phyloP scores from a whole-genome alignment of 106 monocot species.

The Platanthera guangdongensis region DNA sequence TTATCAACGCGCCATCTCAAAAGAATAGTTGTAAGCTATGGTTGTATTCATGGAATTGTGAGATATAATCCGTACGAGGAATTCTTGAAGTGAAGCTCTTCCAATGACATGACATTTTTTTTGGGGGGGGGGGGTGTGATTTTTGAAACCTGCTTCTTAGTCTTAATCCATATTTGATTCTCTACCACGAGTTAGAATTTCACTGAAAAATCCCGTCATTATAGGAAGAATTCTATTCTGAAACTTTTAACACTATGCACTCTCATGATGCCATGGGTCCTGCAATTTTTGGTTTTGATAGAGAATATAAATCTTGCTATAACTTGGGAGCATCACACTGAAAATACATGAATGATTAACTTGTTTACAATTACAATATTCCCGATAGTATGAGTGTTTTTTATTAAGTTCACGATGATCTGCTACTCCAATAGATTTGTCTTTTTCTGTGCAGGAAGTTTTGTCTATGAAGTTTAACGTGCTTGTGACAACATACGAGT shows the following conservation, averaged over 20 bases:
- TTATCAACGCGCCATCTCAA: background rate
- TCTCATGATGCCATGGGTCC: background rate
- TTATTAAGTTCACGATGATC: background rate
- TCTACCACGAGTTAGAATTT: background rate
- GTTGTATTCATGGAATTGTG: background rate
- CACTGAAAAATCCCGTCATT: background rate
- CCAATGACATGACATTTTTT: background rate
- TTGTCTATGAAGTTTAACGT: conserved; percentile 86
- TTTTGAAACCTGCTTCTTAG: background rate
- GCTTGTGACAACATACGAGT: conserved; percentile 96
- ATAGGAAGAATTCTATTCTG: background rate
- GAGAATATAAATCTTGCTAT: background rate
- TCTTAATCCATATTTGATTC: background rate
- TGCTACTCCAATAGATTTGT: background rate
- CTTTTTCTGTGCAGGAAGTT: conserved; percentile 49
- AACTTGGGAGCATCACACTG: background rate
- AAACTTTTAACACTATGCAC: background rate
- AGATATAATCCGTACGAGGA: background rate
- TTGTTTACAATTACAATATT: background rate
- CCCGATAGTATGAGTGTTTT: background rate
- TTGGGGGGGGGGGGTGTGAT: background rate
- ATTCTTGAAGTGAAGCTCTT: background rate
- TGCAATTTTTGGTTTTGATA: background rate
- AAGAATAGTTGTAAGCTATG: background rate
- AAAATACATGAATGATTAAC: background rate